Base-by-base conservation (phyloP, 345 rosid genomes). In the Pistacia integerrima region DNA sequence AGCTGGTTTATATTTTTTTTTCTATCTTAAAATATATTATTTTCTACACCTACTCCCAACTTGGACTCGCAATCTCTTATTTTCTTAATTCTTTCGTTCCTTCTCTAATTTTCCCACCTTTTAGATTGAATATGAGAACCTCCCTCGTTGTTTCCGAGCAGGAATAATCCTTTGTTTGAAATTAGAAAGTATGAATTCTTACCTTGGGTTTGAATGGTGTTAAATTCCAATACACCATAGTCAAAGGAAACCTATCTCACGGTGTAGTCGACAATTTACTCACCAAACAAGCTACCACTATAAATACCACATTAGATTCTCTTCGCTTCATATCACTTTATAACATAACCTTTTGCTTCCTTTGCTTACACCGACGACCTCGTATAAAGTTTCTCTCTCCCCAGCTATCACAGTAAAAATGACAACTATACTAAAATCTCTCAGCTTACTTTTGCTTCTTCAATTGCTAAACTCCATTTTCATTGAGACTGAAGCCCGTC, bases 401-500 rank as follows among this genome's bases (percentile, higher is more conserved):
- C 58, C 60, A 25, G 61, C 44, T 36, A 49, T 56, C 46, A 4
- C 20, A n/a, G 16, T 62, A 77, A 22, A 17, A 59, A 87, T 78
- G 87, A 83, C 84, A 75, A n/a, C 38, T 36, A 0, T 69, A 30
- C 8, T 22, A 11, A 83, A 69, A 79, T 74, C 78, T 70, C 8
- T 79, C 7, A 54, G 64, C 70, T 64, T 81, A 41, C 22, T 85
- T 69, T 2, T 87, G 48, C 14, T 82, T 33, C 52, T 78, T 66
- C 56, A 77, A 14, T 44, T 83, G 25, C 41, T 71, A 44, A 38
- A 74, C 74, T 79, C 76, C 48, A 68, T 74, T 76, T 73, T 85
- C 59, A 36, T 67, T 12, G 80, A 76, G 70, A 65, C 69, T 4
- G 81, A 82, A 76, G 79, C 80, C 44, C 90, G 92, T 51, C 89